Percentiles rank a stretch among this genome's conserved stretches.
Conservation (phyloP, 768 basidiomycete genomes). For the Cyclocybe aegerita region DNA sequence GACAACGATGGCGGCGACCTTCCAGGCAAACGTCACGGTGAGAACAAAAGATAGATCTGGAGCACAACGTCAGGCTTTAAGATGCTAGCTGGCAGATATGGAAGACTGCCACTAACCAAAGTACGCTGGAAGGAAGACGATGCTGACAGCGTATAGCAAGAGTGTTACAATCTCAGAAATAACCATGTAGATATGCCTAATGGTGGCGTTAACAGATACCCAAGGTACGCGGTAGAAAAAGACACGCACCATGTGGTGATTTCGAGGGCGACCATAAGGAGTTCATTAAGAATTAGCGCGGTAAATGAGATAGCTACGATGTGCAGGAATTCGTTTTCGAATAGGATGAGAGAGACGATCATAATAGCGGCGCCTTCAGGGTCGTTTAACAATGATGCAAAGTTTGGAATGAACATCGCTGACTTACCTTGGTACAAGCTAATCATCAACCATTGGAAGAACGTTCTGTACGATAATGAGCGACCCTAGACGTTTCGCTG, state of each 20-base stretch:
- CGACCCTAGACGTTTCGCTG: constrained; percentile 62
- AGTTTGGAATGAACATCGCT: neutral
- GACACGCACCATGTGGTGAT: constrained; percentile 87
- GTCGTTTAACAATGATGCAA: neutral
- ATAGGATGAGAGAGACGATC: constrained; percentile 94
- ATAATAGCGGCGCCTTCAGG: constrained; percentile 89
- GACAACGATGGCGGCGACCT: constrained; percentile 92
- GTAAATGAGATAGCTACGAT: constrained; percentile 99
- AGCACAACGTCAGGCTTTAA: constrained; percentile 2
- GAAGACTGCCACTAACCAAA: constrained; percentile 68
- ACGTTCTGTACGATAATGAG: constrained; percentile 93
- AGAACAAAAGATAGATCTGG: constrained; percentile 92
- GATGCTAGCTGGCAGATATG: neutral
- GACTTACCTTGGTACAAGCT: constrained; percentile 90
- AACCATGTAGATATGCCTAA: constrained; percentile 94
- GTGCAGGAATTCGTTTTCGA: constrained; percentile 96
- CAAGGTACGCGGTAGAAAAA: neutral
- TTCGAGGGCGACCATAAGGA: constrained; percentile 98
- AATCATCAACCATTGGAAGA: constrained; percentile 98
- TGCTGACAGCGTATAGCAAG: constrained; percentile 85
- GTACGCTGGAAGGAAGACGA: constrained; percentile 93
- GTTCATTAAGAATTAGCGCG: constrained; percentile 91
- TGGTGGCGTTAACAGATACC: constrained; percentile 1
- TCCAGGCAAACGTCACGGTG: constrained; percentile 87
- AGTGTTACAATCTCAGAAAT: constrained; percentile 88